phyloP scores from a whole-genome alignment of 2,329 filamentous ascomycete genomes.

The Colletotrichum lupini region DNA sequence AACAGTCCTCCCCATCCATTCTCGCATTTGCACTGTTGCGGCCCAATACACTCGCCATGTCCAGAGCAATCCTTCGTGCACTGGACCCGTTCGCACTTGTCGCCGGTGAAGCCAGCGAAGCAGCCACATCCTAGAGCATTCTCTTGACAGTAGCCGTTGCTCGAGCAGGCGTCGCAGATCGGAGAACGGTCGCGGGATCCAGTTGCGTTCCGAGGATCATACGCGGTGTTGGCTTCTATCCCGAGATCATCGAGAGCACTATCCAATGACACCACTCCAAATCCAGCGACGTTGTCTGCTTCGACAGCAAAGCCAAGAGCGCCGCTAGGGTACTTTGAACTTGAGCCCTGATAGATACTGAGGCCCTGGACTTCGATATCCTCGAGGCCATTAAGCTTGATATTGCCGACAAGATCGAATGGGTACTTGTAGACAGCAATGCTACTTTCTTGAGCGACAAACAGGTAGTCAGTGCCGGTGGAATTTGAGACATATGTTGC shows the following conservation, averaged over 20 bases:
- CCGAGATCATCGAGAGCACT: slow-evolving; percentile 45
- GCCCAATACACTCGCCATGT: slow-evolving; percentile 53
- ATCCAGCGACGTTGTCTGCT: slow-evolving; percentile 50
- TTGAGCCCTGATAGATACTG: slow-evolving; percentile 51
- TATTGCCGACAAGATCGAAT: slow-evolving; percentile 49
- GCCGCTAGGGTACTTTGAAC: slow-evolving; percentile 49
- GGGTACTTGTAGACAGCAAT: slow-evolving; percentile 52
- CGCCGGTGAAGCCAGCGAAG: slow-evolving; percentile 55
- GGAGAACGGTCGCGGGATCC: slow-evolving; percentile 40
- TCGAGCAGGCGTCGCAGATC: slow-evolving; percentile 48
- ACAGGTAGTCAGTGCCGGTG: slow-evolving; percentile 49
- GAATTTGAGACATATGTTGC: slow-evolving; percentile 49
- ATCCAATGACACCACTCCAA: slow-evolving; percentile 52
- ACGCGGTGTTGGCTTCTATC: slow-evolving; percentile 50
- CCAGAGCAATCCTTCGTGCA: slow-evolving; percentile 55
- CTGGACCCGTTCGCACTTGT: slow-evolving; percentile 46
- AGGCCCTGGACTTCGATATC: slow-evolving; percentile 56
- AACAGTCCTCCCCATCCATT: slow-evolving; percentile 56
- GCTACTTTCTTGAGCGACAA: slow-evolving; percentile 51
- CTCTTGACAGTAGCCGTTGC: slow-evolving; percentile 50
- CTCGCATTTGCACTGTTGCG: slow-evolving; percentile 54
- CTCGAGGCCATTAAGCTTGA: slow-evolving; percentile 50
- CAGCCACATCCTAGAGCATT: slow-evolving; percentile 49
- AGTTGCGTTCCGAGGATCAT: slow-evolving; percentile 46
- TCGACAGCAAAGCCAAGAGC: slow-evolving; percentile 54